Conservation (phyloP, 2,329 filamentous ascomycete genomes). For the Amylocarpus encephaloides region DNA sequence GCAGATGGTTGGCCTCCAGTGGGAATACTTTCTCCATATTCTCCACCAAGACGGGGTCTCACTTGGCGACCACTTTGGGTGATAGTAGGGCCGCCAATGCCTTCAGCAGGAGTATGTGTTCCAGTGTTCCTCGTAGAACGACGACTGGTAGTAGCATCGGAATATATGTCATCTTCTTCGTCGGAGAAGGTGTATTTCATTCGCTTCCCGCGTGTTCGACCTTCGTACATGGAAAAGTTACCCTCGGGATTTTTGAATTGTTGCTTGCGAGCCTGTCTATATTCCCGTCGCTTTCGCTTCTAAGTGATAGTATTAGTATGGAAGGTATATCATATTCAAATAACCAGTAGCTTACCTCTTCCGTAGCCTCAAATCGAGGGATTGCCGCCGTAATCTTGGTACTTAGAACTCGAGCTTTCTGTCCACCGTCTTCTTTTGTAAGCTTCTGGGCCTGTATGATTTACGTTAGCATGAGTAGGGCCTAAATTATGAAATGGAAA, state of each 20-base stretch:
- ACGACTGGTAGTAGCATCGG: constrained; percentile 55
- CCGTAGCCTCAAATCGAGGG: constrained; percentile 85
- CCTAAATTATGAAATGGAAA: neutral
- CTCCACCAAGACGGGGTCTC: constrained; percentile 50
- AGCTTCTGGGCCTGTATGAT: constrained; percentile 65
- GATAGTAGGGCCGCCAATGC: constrained; percentile 51
- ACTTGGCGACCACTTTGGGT: constrained; percentile 88
- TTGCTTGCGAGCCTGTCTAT: constrained; percentile 66
- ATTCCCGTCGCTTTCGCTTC: constrained; percentile 92
- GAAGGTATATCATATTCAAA: constrained; percentile 13
- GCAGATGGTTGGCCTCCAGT: constrained; percentile 36
- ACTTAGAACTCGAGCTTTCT: constrained; percentile 71
- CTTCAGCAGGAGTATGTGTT: constrained; percentile 65
- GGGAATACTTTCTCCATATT: constrained; percentile 49
- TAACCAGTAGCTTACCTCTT: constrained; percentile 60
- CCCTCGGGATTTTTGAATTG: constrained; percentile 82
- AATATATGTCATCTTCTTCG: constrained; percentile 65
- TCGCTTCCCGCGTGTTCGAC: constrained; percentile 89
- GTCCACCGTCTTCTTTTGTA: constrained; percentile 68
- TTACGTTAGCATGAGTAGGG: neutral
- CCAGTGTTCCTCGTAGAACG: constrained; percentile 70
- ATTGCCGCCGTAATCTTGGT: constrained; percentile 73
- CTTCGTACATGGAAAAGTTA: constrained; percentile 91
- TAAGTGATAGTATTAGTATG: constrained; percentile 32
- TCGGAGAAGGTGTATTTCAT: constrained; percentile 96